These are phyloP conservation scores for Musa acuminata DNA, from an alignment of 176 grass and related monocot species.

Conservation along the genomic window DNA sequence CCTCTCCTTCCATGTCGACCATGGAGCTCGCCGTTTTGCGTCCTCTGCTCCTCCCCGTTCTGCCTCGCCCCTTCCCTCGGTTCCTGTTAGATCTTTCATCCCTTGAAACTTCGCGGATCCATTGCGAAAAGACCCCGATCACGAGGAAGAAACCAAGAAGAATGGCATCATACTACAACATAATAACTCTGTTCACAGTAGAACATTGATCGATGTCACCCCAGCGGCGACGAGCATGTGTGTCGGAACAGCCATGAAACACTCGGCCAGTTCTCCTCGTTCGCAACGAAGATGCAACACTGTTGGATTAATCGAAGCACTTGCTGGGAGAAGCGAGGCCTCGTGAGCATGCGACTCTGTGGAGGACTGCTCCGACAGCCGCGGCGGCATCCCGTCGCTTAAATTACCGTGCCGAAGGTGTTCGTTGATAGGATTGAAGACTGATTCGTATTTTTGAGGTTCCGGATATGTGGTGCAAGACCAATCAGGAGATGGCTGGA, in stretches of 20 bases:
- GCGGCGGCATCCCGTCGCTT: not conserved
- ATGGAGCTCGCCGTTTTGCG: constrained; percentile 13
- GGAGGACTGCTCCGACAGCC: not conserved
- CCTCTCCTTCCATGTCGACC: not conserved
- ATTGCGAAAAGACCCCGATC: not conserved
- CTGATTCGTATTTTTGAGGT: not conserved
- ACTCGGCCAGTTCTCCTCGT: too few species aligned
- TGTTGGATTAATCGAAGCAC: too few species aligned
- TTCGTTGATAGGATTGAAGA: not conserved
- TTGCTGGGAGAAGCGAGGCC: not conserved
- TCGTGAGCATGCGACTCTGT: not conserved
- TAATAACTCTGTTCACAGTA: too few species aligned
- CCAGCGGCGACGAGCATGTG: too few species aligned
- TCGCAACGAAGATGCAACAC: too few species aligned
- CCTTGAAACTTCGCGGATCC: not conserved
- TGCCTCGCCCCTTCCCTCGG: not conserved
- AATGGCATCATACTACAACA: not conserved
- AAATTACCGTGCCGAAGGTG: not conserved
- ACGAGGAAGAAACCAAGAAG: not conserved
- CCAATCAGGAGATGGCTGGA: constrained; percentile 84
- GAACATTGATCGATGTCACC: too few species aligned
- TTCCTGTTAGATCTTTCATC: not conserved
- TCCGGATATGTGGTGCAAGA: constrained; percentile 59
- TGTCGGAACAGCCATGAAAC: too few species aligned
- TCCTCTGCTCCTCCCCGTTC: not conserved